Base-by-base conservation (phyloP, 179 eudicot species). In the Beta corolliflora region DNA sequence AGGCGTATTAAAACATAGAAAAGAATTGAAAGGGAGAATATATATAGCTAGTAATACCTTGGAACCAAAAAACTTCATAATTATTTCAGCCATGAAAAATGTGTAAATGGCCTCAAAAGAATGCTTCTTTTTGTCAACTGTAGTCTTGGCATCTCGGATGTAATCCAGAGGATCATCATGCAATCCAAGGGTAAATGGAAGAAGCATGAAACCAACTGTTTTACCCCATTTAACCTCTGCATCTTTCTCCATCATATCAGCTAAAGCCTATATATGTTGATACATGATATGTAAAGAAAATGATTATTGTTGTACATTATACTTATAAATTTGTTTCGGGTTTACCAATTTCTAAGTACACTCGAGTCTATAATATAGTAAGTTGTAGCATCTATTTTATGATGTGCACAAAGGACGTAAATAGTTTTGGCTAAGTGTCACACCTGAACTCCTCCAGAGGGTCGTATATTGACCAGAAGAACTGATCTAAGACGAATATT, bases 241-340 rank as follows among this genome's bases (percentile, higher is more conserved):
- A 45, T 83, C 81, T 72, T 81, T 88, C 85, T 89, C 90, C 95
- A 89, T 90, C 87, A 87, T 73, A 70, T 88, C 90, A 44, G 88
- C 89, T 10, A 91, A 70, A 45, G 79, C 91, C 95, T 91, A 65
- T 74, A 25, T 53, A 64, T 74, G 31, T 52, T 68, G 25, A 45
- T 25, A 71, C 15, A n/a, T n/a, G n/a, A 19, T 2, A 70, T 46
- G 41, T 36, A 36, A 36, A 36, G 41, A 36, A 36, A 36, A 36
- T 2, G 41, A 36, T 36, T 36, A 36, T 36, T 36, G 3, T 36
- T 36, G 41, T 36, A 36, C 41, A 36, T 0, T 1, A 36, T 36
- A 1, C 41, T 36, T 36, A 36, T 36, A 36, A 36, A 36, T 36
- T 36, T 36, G 41, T 36, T 36, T 36, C 41, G 3, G 41, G 41